Conservation (phyloP, 2,329 filamentous ascomycete species). For the Venturia nashicola region DNA sequence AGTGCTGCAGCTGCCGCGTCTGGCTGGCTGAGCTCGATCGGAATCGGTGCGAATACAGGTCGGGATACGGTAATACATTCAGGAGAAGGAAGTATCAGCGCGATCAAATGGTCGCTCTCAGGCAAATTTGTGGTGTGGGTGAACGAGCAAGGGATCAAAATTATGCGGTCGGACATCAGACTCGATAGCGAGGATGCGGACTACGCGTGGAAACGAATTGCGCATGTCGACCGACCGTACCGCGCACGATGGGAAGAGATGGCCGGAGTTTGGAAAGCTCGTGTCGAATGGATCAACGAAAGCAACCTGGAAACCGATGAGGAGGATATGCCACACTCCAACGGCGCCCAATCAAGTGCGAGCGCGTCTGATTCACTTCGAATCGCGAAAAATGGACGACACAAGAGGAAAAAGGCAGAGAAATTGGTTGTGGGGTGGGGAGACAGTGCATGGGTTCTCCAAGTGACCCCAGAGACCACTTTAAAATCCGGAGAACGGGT, state of each 20-base stretch:
- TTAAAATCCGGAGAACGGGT: constrained; percentile 53
- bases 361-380: constrained; percentile 26
- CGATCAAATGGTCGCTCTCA: constrained; percentile 87
- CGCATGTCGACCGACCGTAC: constrained; percentile 80
- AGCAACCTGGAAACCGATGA: constrained; percentile 64
- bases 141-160: constrained; percentile 94
- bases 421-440: constrained; percentile 91
- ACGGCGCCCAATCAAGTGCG: constrained; percentile 28
- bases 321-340: constrained; percentile 26
- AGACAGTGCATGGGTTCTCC: constrained; percentile 88
- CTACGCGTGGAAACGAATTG: constrained; percentile 86
- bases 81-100: constrained; percentile 81
- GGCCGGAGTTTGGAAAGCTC: constrained; percentile 88
- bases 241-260: constrained; percentile 88
- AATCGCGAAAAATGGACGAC: constrained; percentile 20
- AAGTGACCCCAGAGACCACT: constrained; percentile 67
- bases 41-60: constrained; percentile 63
- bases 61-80: constrained; percentile 82
- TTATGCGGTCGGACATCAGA: constrained; percentile 83
- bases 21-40: constrained; percentile 84
- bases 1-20: constrained; percentile 75
- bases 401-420: constrained; percentile 38
- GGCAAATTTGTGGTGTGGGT: constrained; percentile 91
- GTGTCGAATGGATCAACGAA: constrained; percentile 88
- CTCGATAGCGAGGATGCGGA: constrained; percentile 66